phyloP scores from a whole-genome alignment of 768 basidiomycete species.

The Leccinum variicolor region DNA sequence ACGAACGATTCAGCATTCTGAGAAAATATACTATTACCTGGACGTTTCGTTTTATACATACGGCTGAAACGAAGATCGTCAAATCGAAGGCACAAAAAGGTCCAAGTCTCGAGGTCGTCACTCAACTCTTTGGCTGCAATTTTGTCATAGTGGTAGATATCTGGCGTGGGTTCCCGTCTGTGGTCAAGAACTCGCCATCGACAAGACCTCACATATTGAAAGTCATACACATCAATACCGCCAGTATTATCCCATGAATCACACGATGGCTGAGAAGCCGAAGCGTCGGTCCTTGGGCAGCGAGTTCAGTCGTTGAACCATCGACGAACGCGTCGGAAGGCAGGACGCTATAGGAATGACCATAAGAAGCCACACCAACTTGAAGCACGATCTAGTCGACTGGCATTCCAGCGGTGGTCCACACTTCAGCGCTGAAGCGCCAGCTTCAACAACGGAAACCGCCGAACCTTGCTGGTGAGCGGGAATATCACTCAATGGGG shows the following conservation, averaged over 20 bases:
- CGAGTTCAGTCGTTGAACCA: slow-evolving; percentile 17
- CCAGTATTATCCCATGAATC: neutral
- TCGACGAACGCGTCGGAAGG: slow-evolving; percentile 33
- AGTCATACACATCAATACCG: neutral
- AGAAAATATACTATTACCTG: neutral
- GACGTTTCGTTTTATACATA: neutral
- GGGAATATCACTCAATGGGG: neutral
- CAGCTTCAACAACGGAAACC: neutral
- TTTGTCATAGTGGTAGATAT: neutral
- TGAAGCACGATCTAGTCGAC: neutral
- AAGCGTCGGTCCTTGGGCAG: neutral
- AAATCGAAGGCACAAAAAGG: neutral
- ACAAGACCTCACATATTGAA: neutral
- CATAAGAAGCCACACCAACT: slow-evolving; percentile 56
- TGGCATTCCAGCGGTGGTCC: neutral
- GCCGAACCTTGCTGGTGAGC: neutral
- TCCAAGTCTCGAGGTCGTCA: neutral
- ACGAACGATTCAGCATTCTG: neutral
- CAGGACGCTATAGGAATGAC: neutral
- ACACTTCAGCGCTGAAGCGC: neutral
- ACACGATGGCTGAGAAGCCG: neutral
- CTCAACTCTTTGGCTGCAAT: neutral
- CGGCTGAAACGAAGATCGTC: neutral
- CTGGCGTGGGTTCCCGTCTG: neutral
- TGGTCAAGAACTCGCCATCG: neutral